Evolutionary conservation across 108 stramenopile species (phyloP).

Genomic region (Conticribra weissflogii): DNA sequence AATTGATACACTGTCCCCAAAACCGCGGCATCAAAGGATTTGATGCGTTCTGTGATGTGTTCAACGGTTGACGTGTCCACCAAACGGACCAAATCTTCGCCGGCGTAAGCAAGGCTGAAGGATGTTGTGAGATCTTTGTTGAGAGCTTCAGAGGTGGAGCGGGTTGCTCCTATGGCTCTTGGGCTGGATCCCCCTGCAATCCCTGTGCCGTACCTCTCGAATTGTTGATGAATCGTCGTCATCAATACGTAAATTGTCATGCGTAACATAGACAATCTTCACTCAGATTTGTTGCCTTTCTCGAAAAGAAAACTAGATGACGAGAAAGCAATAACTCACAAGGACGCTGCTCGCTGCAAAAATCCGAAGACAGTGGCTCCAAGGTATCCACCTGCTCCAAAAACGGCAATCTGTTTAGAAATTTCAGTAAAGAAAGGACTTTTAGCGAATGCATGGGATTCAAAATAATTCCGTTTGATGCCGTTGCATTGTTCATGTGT

Average conservation of each 20-base stretch:
- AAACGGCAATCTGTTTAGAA: constrained; percentile 51
- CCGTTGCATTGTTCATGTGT: background rate
- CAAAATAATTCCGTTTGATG: too few relatives aligned
- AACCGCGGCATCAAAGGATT: constrained; percentile 65
- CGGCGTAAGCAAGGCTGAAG: constrained; percentile 73
- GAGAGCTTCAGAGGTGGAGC: constrained; percentile 51
- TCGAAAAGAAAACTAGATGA: too few relatives aligned
- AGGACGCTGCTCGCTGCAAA: constrained; percentile 67
- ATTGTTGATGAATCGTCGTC: too few relatives aligned
- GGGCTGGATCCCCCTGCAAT: constrained; percentile 55
- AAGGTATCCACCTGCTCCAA: constrained; percentile 80
- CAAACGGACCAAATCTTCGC: constrained; percentile 68
- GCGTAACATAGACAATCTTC: too few relatives aligned
- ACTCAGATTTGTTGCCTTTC: too few relatives aligned
- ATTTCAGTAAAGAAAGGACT: background rate
- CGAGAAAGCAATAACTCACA: constrained; percentile 48
- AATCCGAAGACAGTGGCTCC: constrained; percentile 76
- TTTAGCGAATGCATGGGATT: too few relatives aligned
- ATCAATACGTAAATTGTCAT: too few relatives aligned
- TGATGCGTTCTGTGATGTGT: constrained; percentile 53
- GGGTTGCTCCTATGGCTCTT: constrained; percentile 66
- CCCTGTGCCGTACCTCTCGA: constrained; percentile 71
- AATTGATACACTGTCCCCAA: constrained; percentile 62
- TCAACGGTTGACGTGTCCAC: constrained; percentile 57
- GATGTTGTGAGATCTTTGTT: constrained; percentile 62